Percentiles rank a stretch among this genome's conserved stretches.
Evolutionary conservation across 108 stramenopile species (phyloP).

Genomic region (Schizochytrium sp.): DNA sequence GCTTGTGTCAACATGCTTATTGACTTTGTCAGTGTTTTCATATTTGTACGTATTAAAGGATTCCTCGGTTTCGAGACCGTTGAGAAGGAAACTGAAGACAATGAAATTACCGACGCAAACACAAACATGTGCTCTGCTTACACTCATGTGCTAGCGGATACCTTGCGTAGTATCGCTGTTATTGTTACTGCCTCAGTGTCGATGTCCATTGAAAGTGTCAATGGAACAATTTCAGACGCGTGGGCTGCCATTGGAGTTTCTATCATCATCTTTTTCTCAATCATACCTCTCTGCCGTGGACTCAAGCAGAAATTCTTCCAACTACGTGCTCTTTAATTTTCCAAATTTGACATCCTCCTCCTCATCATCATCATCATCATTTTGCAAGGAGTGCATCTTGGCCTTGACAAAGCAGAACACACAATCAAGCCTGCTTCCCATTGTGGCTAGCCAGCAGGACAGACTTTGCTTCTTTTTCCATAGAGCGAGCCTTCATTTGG

Average conservation of each 20-base stretch:
- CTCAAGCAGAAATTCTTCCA: neutral
- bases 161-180: slow-evolving; percentile 27
- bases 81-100: neutral
- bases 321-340: neutral
- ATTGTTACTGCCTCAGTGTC: slow-evolving; percentile 17
- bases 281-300: slow-evolving; percentile 7
- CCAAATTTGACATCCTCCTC: no score
- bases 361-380: no score
- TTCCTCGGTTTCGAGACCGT: slow-evolving; percentile 19
- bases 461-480: no score
- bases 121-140: slow-evolving; percentile 62
- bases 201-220: neutral
- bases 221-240: slow-evolving; percentile 24
- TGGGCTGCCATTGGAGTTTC: slow-evolving; percentile 56
- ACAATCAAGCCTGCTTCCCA: no score
- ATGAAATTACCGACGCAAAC: neutral
- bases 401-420: no score
- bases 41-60: neutral
- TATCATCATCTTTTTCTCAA: slow-evolving; percentile 33
- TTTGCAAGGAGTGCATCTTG: no score
- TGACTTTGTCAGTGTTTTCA: slow-evolving; percentile 37
- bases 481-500: no score
- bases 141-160: slow-evolving; percentile 58
- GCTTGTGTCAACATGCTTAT: neutral
- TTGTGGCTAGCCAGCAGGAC: no score